Evolutionary conservation across 1,139 yeast species (phyloP).

Genomic region (Blastobotrys aristatus): DNA sequence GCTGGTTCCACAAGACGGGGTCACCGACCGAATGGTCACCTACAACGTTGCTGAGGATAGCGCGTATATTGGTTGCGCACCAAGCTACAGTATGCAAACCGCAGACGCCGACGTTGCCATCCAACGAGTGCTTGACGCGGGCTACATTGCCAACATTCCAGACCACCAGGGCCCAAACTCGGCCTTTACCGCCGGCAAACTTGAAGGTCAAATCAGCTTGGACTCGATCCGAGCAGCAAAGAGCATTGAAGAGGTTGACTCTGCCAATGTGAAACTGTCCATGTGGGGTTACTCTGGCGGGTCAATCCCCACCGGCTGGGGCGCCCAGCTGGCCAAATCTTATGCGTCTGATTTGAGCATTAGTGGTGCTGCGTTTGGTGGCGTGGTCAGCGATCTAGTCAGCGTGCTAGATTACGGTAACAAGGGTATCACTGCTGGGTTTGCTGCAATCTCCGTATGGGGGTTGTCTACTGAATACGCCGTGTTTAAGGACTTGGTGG

Average conservation of each 20-base stretch:
- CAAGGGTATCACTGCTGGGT: constrained; percentile 25
- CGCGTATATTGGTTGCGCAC: constrained; percentile 27
- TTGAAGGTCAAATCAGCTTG: constrained; percentile 26
- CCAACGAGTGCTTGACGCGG: constrained; percentile 9
- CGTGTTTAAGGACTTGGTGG: constrained; percentile 14
- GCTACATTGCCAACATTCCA: constrained; percentile 22
- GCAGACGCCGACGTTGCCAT: neutral
- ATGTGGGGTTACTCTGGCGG: constrained; percentile 34
- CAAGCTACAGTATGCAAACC: constrained; percentile 22
- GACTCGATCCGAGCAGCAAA: constrained; percentile 27
- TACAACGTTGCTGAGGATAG: constrained; percentile 30
- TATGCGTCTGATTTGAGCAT: constrained; percentile 32
- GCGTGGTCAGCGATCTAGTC: constrained; percentile 24
- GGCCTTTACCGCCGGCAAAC: constrained; percentile 25
- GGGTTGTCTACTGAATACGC: constrained; percentile 32
- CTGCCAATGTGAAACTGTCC: constrained; percentile 18
- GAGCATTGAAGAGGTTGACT: constrained; percentile 15
- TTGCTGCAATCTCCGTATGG: constrained; percentile 27
- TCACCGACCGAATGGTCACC: constrained; percentile 22
- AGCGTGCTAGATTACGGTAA: constrained; percentile 20
- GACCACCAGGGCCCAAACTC: constrained; percentile 30
- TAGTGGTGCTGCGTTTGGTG: constrained; percentile 29
- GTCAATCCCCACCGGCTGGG: constrained; percentile 32
- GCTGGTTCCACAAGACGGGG: constrained; percentile 22
- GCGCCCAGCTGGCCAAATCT: constrained; percentile 27